Evolutionary conservation across 1,284 basidiomycete species (phyloP).

Genomic region (Puccinia polysora): DNA sequence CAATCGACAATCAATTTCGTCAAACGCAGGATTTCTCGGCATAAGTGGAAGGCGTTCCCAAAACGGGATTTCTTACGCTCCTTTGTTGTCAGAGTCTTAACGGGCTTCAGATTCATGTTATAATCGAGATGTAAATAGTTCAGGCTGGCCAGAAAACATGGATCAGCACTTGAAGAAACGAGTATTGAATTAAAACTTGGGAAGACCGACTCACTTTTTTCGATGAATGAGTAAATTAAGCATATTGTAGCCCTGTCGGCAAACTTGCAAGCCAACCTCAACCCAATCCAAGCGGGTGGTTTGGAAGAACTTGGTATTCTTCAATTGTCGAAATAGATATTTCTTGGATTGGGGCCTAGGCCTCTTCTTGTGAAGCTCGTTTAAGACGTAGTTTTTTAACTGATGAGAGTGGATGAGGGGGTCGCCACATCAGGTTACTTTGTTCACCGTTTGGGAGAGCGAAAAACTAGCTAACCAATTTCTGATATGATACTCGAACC

Average conservation of each 20-base stretch:
- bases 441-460: no score
- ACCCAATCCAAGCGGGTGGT: constrained; percentile 97
- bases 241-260: constrained; percentile 99
- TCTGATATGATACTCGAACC: constrained; percentile 98
- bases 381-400: constrained; percentile 91
- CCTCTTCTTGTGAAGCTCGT: constrained; percentile 78
- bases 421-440: no score
- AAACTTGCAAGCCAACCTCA: constrained; percentile 96
- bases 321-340: constrained; percentile 89
- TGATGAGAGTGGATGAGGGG: no score
- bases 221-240: constrained; percentile 96
- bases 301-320: constrained; percentile 99
- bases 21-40: constrained; percentile 92
- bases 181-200: neutral
- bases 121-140: constrained; percentile 86
- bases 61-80: constrained; percentile 99
- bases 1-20: constrained; percentile 98
- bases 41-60: constrained; percentile 96
- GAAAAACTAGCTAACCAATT: constrained; percentile 58
- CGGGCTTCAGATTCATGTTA: constrained; percentile 64
- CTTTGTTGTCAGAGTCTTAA: constrained; percentile 98
- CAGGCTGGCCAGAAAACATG: constrained; percentile 60
- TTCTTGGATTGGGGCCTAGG: constrained; percentile 98
- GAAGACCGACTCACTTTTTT: constrained; percentile 58
- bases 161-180: neutral